phyloP scores from a whole-genome alignment of 768 basidiomycete genomes.

The Boletus eberwhitei region DNA sequence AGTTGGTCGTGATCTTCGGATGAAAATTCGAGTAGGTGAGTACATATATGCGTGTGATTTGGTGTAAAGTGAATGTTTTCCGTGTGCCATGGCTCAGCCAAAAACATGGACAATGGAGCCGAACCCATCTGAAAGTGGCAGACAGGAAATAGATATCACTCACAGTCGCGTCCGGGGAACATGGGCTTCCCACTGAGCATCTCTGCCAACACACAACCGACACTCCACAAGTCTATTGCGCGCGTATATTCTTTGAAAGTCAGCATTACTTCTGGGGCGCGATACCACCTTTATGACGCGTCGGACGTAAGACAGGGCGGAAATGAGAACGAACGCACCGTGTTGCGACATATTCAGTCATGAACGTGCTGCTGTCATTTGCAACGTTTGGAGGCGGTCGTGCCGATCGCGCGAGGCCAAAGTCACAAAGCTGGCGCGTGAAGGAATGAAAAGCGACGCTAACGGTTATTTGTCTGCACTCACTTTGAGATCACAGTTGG shows the following conservation, averaged over 20 bases:
- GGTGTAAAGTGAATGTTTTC: background rate
- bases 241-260: conserved; percentile 95
- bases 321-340: conserved; percentile 42
- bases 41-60: background rate
- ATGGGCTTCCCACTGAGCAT: conserved; percentile 90
- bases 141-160: conserved; percentile 1
- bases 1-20: conserved; percentile 86
- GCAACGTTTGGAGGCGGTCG: conserved; percentile 69
- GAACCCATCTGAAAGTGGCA: background rate
- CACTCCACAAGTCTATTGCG: conserved; percentile 85
- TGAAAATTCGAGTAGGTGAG: background rate
- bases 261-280: conserved; percentile 97
- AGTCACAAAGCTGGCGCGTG: conserved; percentile 66
- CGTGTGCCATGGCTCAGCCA: background rate
- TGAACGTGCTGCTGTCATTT: conserved; percentile 75
- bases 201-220: conserved; percentile 85
- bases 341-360: conserved; percentile 96
- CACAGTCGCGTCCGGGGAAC: conserved; percentile 94
- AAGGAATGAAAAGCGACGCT: background rate
- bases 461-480: conserved; percentile 14
- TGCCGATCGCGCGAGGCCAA: conserved; percentile 81
- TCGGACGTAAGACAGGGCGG: background rate
- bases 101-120: background rate
- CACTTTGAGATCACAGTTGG: conserved; percentile 95
- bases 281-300: conserved; percentile 71